Evolutionary conservation across 352 stramenopile genomes (phyloP).

Genomic region (Phytophthora fragariae): DNA sequence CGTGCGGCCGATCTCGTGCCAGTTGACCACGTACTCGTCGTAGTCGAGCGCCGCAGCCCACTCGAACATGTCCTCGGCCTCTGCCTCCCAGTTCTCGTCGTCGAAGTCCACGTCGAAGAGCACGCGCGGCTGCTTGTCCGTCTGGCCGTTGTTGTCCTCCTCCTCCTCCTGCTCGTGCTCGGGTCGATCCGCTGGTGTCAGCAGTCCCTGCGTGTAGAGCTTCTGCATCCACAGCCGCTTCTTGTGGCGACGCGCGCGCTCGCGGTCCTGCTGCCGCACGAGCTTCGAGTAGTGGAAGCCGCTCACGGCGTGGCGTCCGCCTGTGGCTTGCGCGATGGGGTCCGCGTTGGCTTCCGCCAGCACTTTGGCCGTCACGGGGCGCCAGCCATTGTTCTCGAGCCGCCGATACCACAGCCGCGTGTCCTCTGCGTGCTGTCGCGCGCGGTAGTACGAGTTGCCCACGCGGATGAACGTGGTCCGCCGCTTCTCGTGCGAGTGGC

Average conservation of each 20-base stretch:
- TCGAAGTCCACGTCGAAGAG: conserved; percentile 77
- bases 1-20: conserved; percentile 66
- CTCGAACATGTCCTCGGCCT: conserved; percentile 79
- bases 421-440: conserved; percentile 55
- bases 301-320: conserved; percentile 28
- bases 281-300: conserved; percentile 61
- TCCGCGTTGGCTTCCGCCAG: conserved; percentile 68
- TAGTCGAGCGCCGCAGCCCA: conserved; percentile 74
- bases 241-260: conserved; percentile 60
- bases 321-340: conserved; percentile 60
- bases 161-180: conserved; percentile 27
- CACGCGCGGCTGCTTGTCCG: conserved; percentile 17
- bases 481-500: conserved; percentile 31
- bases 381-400: conserved; percentile 93
- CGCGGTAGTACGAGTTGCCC: conserved; percentile 75
- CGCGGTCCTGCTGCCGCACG: conserved; percentile 61
- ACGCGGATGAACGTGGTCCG: conserved; percentile 69
- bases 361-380: conserved; percentile 87
- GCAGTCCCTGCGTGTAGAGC: conserved; percentile 68
- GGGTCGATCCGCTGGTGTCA: conserved; percentile 34
- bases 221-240: conserved; percentile 88
- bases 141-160: not conserved
- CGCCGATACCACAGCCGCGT: conserved; percentile 86
- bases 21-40: conserved; percentile 77
- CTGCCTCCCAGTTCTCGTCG: conserved; percentile 68